phyloP scores from a whole-genome alignment of 768 basidiomycete species.

The Boletus rufocinnamomeus region DNA sequence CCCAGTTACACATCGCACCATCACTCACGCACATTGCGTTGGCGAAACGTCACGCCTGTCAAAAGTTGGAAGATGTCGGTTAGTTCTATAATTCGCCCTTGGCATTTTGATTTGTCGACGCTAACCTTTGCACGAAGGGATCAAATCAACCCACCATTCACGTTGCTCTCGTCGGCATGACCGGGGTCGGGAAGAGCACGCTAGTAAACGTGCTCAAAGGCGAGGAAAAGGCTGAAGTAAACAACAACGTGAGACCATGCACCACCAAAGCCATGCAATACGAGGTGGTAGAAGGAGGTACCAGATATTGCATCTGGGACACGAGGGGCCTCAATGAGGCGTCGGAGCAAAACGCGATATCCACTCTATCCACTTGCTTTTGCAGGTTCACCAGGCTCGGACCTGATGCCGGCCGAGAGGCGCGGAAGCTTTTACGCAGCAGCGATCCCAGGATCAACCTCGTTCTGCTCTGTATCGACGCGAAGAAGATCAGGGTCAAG shows the following conservation, averaged over 20 bases:
- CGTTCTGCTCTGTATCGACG: constrained; percentile 26
- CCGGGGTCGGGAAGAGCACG: constrained; percentile 32
- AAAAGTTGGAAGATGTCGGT: constrained; percentile 20
- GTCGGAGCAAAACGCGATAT: background rate
- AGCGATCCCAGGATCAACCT: constrained; percentile 16
- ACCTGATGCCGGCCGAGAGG: constrained; percentile 20
- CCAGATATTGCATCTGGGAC: constrained; percentile 25
- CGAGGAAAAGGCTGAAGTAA: constrained; percentile 11
- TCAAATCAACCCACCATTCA: constrained; percentile 6
- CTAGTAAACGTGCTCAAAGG: constrained; percentile 29
- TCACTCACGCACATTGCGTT: background rate
- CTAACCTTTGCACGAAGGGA: constrained; percentile 6
- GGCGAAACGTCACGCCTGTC: background rate
- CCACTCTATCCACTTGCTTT: background rate
- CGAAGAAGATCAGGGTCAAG: constrained; percentile 18
- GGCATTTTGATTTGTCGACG: background rate
- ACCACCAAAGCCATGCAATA: constrained; percentile 11
- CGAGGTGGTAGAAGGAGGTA: constrained; percentile 6
- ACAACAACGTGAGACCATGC: constrained; percentile 25
- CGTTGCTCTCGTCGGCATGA: constrained; percentile 26
- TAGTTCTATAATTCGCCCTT: background rate
- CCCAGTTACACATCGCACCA: constrained; percentile 1
- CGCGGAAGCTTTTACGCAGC: constrained; percentile 19
- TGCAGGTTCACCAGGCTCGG: constrained; percentile 2
- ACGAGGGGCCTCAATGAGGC: constrained; percentile 30